phyloP scores from a whole-genome alignment of 2,329 filamentous ascomycete species.

The Colletotrichum destructivum region DNA sequence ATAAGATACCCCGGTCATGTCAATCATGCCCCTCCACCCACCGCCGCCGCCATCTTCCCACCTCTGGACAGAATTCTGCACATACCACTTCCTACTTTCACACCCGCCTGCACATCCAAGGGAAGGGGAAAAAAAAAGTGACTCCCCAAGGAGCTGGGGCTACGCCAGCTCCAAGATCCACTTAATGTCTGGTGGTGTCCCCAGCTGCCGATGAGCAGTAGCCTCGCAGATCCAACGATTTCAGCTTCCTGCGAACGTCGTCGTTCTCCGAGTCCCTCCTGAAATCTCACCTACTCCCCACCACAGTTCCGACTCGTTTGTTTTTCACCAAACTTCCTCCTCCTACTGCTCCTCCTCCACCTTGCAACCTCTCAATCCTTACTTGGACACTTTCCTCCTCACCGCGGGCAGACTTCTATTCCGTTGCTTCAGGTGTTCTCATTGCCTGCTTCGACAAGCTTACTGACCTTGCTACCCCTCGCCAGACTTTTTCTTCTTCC shows the following conservation, averaged over 20 bases:
- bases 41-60: constrained; percentile 23
- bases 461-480: constrained; percentile 42
- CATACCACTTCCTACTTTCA: constrained; percentile 29
- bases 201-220: constrained; percentile 43
- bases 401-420: constrained; percentile 36
- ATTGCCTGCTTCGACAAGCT: constrained; percentile 43
- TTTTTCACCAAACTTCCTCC: constrained; percentile 41
- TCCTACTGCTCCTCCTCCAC: constrained; percentile 34
- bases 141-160: constrained; percentile 39
- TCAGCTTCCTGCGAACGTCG: constrained; percentile 44
- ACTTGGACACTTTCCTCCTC: constrained; percentile 28
- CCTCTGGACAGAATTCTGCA: constrained; percentile 20
- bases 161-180: constrained; percentile 42
- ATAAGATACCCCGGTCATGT: constrained; percentile 23
- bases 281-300: constrained; percentile 44
- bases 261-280: constrained; percentile 40
- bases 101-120: constrained; percentile 26
- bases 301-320: constrained; percentile 40
- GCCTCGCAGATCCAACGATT: constrained; percentile 45
- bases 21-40: constrained; percentile 31
- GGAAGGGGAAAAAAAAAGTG: neutral
- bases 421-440: constrained; percentile 34
- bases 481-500: constrained; percentile 43
- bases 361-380: constrained; percentile 33
- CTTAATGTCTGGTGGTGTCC: constrained; percentile 47